Evolutionary conservation across 805 yeast species (phyloP), one percentile per base, ranked within the genome.

Genomic region (Nakazawaea ambrosiae): DNA sequence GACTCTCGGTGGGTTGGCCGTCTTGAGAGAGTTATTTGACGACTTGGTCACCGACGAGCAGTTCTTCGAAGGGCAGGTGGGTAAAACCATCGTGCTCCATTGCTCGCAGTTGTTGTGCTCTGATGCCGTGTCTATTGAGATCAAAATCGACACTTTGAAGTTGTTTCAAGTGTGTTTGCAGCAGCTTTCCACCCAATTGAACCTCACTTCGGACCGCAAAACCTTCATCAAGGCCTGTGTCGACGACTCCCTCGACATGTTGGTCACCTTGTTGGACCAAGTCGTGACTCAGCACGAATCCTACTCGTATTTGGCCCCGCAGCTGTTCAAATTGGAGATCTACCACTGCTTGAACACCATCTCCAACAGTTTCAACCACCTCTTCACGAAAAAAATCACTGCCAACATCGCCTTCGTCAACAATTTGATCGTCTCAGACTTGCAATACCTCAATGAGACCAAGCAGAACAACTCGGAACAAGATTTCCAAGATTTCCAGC

Each of bases 41-140:
- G 97, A 92, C 50, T 67, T 88, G 35, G 75, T 92, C 22, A 73
- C 90, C 2, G 96, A 87, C 41, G 87, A 80, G 25, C 90, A 85
- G 56, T 90, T 89, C 53, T 84, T 88, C 65, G 81, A 75, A 37
- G 81, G 75, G 9, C 84, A 83, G 2, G 68, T 81, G 29, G 90
- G 89, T 2, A 44, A 54, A 15, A 65, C 66, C 29, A 66, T 84
- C 0, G 61, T 78, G 27, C 56, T 64, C 23, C 72, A 76, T 27
- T 67, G 83, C 37, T 57, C 67, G 27, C 51, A 53, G 30, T 49
- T 78, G 20, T 50, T 77, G 22, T 36, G 49, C 18, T 53, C 53
- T 18, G 41, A 54, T 1, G 44, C 53, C 8, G 39, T 61, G 10
- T 42, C 49, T n/a, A 34, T 61, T 1, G 68, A 63, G 10, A 58